phyloP scores from a whole-genome alignment of 108 stramenopile species.

The Mayamaea pseudoterrestris region DNA sequence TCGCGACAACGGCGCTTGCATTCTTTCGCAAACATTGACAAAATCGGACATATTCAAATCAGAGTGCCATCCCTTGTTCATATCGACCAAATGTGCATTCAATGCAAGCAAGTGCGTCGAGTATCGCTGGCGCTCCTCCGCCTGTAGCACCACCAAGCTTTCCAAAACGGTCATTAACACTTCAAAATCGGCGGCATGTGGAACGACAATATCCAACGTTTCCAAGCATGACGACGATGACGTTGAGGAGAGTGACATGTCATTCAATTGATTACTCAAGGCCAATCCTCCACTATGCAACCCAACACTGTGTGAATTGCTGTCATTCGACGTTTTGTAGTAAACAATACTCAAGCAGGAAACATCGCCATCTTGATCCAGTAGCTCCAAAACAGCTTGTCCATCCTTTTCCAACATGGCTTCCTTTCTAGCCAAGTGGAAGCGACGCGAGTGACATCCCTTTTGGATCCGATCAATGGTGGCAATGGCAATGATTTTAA shows the following conservation, averaged over 20 bases:
- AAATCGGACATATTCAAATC: conserved; percentile 28
- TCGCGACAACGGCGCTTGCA: conserved; percentile 3
- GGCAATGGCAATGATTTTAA: conserved; percentile 43
- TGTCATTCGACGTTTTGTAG: no score
- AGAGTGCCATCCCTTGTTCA: conserved; percentile 26
- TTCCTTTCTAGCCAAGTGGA: conserved; percentile 16
- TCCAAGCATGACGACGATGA: conserved; percentile 15
- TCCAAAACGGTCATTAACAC: conserved; percentile 32
- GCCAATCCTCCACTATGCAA: no score
- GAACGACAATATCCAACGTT: conserved; percentile 58
- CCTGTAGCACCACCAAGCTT: conserved; percentile 31
- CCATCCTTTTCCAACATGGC: conserved; percentile 3
- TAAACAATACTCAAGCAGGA: no score
- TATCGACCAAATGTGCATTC: conserved; percentile 40
- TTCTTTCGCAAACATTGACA: conserved; percentile 20
- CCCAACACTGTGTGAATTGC: no score
- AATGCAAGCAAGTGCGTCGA: conserved; percentile 5
- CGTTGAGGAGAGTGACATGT: conserved; percentile 10
- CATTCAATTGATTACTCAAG: conserved; percentile 7
- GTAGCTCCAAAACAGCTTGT: neutral
- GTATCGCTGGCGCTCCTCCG: conserved; percentile 10
- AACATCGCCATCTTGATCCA: no score
- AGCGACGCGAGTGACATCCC: conserved; percentile 56
- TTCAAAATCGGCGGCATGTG: conserved; percentile 28
- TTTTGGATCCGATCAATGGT: conserved; percentile 46